Base-by-base conservation (phyloP, 768 basidiomycete genomes). In the Suillus cothurnatus region DNA sequence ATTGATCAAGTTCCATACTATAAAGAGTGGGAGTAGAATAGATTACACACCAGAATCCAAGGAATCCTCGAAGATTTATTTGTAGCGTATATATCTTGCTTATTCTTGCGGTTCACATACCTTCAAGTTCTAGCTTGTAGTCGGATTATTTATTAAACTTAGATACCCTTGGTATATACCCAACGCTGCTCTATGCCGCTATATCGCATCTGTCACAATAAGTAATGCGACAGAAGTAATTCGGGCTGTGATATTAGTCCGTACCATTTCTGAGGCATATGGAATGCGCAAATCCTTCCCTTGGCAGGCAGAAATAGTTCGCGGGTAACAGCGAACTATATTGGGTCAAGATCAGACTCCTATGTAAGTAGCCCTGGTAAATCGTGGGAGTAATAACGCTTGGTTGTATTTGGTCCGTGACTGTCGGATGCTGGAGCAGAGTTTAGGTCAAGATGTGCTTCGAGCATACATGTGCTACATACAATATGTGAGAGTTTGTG, bases 1-100 rank as follows among this genome's bases (percentile, higher is more conserved):
- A 39, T 59, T 4, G 58, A 59, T 31, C 58, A 41, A 31, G 39
- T 59, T 6, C 58, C 58, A 4, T 59, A 41, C 58, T 59, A 59
- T 39, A 31, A 59, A 38, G 39, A 2, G 28, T 31, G 38, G 58
- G 39, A 41, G 6, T 31, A 17, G 31, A 41, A 31, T 41, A 59
- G 19, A 28, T 23, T 21, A 12, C 26, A 7, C 19, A 9, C 28
- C 57, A 6, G 26, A 59, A 41, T 39, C 31, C 38, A 19, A 17
- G 17, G 39, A 31, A 31, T 41, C 39, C 39, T 28, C 26, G 57
- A 19, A 39, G 11, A 58, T 19, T 57, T 38, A 58, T 26, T 19
- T 39, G 32, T 58, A 39, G 39, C 28, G 21, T 31, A 21, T 28
- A 31, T 53, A 9, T 7, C 32, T 32, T 53, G 14, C 31, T 53